Percentiles rank a stretch among this genome's conserved stretches.
Evolutionary conservation across 352 stramenopile genomes (phyloP).

Genomic region (Stephanocyclus meneghinianus): DNA sequence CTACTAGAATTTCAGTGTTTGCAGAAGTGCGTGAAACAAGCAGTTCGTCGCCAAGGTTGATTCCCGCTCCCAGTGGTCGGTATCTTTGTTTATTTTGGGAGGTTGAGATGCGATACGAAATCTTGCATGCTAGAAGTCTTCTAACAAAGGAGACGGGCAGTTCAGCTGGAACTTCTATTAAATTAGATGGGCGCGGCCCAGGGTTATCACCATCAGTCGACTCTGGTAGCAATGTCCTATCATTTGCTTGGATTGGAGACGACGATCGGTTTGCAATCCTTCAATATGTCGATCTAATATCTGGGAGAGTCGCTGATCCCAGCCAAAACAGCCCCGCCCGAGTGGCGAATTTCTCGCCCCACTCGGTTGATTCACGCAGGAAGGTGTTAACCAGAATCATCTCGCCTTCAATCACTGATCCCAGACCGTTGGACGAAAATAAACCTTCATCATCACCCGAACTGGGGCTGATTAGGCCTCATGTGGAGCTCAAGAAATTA

Average conservation of each 20-base stretch:
- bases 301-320: neutral
- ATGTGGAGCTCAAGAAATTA: conserved; percentile 65
- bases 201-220: conserved; percentile 47
- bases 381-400: conserved; percentile 1
- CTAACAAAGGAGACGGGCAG: conserved; percentile 47
- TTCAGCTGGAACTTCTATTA: conserved; percentile 4
- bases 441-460: neutral
- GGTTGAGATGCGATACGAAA: conserved; percentile 70
- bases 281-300: conserved; percentile 10
- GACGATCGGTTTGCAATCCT: conserved; percentile 75
- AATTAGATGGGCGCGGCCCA: conserved; percentile 12
- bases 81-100: conserved; percentile 73
- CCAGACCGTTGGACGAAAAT: neutral
- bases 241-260: conserved; percentile 80
- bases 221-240: conserved; percentile 53
- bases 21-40: conserved; percentile 50
- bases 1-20: conserved; percentile 39
- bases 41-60: conserved; percentile 45
- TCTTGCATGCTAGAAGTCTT: conserved; percentile 67
- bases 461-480: conserved; percentile 29
- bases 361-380: neutral
- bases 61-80: conserved; percentile 63
- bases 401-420: neutral
- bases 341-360: neutral
- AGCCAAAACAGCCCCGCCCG: neutral